Evolutionary conservation across 768 basidiomycete genomes (phyloP), one percentile per base, ranked within the genome.

Genomic region (Boletus subcaerulescens): DNA sequence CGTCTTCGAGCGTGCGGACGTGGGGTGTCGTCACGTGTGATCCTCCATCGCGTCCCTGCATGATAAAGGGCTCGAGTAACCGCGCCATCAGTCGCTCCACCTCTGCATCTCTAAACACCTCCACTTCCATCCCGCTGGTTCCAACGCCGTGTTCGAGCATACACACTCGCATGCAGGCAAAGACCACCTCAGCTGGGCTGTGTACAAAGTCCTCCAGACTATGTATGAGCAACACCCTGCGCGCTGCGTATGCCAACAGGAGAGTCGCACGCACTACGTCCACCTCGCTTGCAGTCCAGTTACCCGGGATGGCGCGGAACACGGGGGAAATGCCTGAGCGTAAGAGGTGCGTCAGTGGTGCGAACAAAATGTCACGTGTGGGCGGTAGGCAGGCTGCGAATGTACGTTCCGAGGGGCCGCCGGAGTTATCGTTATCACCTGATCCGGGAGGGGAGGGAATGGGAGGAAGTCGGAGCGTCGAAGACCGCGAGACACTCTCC

Each of bases 91-190:
- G 68, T 5, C 62, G 71, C 24, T 74, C 77, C 3, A 97, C 86
- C 7, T 77, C 64, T 2, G 59, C 59, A 70, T 97, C 91, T n/a
- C 93, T 77, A 71, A 91, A 98, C 3, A 97, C 85, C 60, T 94
- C 82, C 52, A 78, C 75, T 14, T 71, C 74, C 13, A 36, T 10
- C 17, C 10, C 24, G 36, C 54, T 33, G 1, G 38, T 42, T 58
- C 67, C 53, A 61, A 63, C 68, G 1, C 82, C 91, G 65, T 96
- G 91, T 68, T 98, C 95, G 29, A 98, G 82, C 93, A 97, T 95
- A 72, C 93, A 93, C 15, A 97, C 83, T 60, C 91, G 91, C 91
- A 97, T 95, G 59, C 93, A 88, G 18, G 79, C 81, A 61, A 94
- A 87, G 5, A 89, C 75, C 9, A 85, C 67, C 9, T 74, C 63